Evolutionary conservation across 2,329 filamentous ascomycete genomes (phyloP), one percentile per base, ranked within the genome.

Genomic region (Penicillium psychrosexuale): DNA sequence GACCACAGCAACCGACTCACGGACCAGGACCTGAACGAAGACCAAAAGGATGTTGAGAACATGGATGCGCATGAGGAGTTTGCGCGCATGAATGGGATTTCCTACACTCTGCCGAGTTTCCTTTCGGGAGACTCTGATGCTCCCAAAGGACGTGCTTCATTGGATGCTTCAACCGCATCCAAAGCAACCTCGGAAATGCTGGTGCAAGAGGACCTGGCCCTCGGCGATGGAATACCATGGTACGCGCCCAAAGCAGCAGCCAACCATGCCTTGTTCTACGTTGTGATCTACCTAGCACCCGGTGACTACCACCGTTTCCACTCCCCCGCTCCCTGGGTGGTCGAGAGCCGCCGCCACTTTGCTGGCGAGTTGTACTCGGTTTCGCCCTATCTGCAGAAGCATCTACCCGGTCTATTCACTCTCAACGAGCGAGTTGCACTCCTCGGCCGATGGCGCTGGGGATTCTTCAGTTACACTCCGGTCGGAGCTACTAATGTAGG

Each of bases 301-400:
- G 94, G 94, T 47, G 95, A 99, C 77, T 99, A 99, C 77, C 94
- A 99, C 77, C 90, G 93, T 61, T 99, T 97, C 79, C 95, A 99
- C 78, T 96, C 90, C 1, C 94, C 94, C 0, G 87, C 91, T 2
- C 89, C 90, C 64, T 99, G 94, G 94, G 91, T 99, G 15, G 94
- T 94, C 33, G 90, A 97, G 75, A 87, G 87, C 61, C 86, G 95
- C 40, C 89, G 94, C n/a, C 94, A 99, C 77, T 99, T 99, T 70
- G 92, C 94, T 0, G 94, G 94, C 55, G 95, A 99, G 74, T 82
- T 99, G 8, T 99, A 90, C 79, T 93, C 88, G 51, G 94, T 99
- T 5, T 96, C 91, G 0, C 94, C 94, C 0, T 99, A 97, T 74
- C 83, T 99, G 12, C 92, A 97, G 72, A 88, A 90, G 61, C 96